Conservation (phyloP, 2,329 filamentous ascomycete species). For the Fusarium fujikuroi region DNA sequence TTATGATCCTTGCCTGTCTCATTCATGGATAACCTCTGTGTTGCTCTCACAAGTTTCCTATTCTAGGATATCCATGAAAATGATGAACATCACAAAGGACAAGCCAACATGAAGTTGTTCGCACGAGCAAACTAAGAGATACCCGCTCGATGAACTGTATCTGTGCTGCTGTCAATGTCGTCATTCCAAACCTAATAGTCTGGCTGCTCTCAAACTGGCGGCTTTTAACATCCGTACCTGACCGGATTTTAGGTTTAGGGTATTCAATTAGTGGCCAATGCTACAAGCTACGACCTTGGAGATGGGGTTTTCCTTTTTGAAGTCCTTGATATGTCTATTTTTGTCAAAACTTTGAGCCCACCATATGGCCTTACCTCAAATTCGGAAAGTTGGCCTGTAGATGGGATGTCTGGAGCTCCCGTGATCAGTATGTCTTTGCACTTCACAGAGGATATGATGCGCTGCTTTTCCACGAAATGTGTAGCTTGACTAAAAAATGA, state of each 20-base stretch:
- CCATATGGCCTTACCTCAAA: not conserved
- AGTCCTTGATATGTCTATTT: not conserved
- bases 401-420: not conserved
- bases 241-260: conserved; percentile 20
- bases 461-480: not conserved
- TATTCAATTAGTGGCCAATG: conserved; percentile 4
- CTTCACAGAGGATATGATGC: not conserved
- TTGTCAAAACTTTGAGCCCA: not conserved
- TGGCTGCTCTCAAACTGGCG: not conserved
- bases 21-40: conserved; percentile 12
- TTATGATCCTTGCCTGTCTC: conserved; percentile 14
- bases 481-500: not conserved
- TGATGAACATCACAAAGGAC: not conserved
- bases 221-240: not conserved
- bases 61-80: not conserved
- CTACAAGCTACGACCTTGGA: conserved; percentile 1
- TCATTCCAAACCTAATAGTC: not conserved
- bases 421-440: not conserved
- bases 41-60: not conserved
- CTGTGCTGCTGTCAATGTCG: conserved; percentile 12
- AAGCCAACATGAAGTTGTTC: not conserved
- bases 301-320: not conserved
- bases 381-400: not conserved
- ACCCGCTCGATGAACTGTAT: conserved; percentile 10
- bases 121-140: conserved; percentile 1